Percentiles rank a stretch among this genome's conserved stretches.
phyloP scores from a whole-genome alignment of 2,329 filamentous ascomycete species.

The Diaporthe ampelina region DNA sequence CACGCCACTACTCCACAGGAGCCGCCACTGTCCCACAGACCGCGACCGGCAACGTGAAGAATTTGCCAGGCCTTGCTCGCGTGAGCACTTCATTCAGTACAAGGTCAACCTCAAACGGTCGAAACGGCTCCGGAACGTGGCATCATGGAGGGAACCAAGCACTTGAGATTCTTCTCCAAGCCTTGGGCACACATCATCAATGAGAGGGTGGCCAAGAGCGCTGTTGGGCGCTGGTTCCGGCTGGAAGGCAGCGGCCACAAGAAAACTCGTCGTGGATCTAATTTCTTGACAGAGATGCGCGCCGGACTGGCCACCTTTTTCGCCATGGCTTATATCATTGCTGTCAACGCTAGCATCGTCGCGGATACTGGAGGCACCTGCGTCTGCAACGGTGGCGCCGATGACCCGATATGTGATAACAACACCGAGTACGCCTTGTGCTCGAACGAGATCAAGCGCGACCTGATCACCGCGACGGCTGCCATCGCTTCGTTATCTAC shows the following conservation, averaged over 20 bases:
- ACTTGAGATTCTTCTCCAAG: background rate
- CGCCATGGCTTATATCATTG: slow-evolving; percentile 68
- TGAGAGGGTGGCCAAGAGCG: slow-evolving; percentile 71
- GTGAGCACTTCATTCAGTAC: slow-evolving; percentile 5
- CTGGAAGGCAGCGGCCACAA: slow-evolving; percentile 83
- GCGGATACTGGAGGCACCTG: slow-evolving; percentile 82
- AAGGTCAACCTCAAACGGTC: slow-evolving; percentile 20
- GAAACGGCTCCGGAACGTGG: slow-evolving; percentile 64
- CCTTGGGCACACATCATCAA: slow-evolving; percentile 65
- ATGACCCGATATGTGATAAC: slow-evolving; percentile 66
- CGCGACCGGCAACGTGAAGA: slow-evolving; percentile 14
- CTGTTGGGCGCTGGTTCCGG: slow-evolving; percentile 80
- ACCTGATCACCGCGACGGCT: slow-evolving; percentile 87
- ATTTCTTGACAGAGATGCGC: slow-evolving; percentile 87
- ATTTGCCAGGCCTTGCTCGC: slow-evolving; percentile 11
- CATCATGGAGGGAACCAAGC: slow-evolving; percentile 65
- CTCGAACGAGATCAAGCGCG: slow-evolving; percentile 75
- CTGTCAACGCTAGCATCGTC: slow-evolving; percentile 64
- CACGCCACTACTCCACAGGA: slow-evolving; percentile 32
- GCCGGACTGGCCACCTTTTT: slow-evolving; percentile 87
- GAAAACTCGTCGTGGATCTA: slow-evolving; percentile 73
- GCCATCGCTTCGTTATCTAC: slow-evolving; percentile 83
- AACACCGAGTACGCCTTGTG: slow-evolving; percentile 76
- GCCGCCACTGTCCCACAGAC: slow-evolving; percentile 30
- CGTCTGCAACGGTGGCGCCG: slow-evolving; percentile 71